Conservation (phyloP, 352 stramenopile species). For the Pythium aquatile region DNA sequence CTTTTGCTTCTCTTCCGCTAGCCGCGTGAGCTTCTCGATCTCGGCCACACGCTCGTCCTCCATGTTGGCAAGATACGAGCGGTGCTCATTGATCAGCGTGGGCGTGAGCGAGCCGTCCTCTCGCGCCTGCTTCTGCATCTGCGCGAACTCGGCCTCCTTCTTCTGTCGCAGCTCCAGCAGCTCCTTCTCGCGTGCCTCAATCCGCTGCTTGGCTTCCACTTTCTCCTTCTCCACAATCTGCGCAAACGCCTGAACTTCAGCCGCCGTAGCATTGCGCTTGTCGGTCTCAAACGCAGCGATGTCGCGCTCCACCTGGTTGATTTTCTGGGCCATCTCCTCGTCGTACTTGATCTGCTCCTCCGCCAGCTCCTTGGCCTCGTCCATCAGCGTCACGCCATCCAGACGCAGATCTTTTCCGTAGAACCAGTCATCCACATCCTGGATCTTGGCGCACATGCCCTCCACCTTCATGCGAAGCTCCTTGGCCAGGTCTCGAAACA, state of each 20-base stretch:
- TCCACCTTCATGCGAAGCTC: slow-evolving; percentile 59
- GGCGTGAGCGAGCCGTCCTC: slow-evolving; percentile 59
- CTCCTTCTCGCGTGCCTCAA: slow-evolving; percentile 76
- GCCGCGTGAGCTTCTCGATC: slow-evolving; percentile 48
- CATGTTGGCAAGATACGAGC: slow-evolving; percentile 75
- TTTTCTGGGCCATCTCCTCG: slow-evolving; percentile 76
- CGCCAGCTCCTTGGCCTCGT: slow-evolving; percentile 52
- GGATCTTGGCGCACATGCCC: slow-evolving; percentile 75
- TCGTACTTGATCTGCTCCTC: slow-evolving; percentile 67
- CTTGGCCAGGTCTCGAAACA: slow-evolving; percentile 40
- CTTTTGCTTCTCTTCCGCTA: slow-evolving; percentile 44
- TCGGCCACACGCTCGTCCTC: slow-evolving; percentile 70
- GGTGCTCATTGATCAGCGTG: slow-evolving; percentile 77
- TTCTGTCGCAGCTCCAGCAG: slow-evolving; percentile 66
- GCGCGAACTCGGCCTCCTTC: slow-evolving; percentile 76
- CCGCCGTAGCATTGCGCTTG: slow-evolving; percentile 59
- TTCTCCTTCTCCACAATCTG: slow-evolving; percentile 59
- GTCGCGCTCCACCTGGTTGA: slow-evolving; percentile 80
- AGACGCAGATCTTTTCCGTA: slow-evolving; percentile 86
- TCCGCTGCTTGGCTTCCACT: slow-evolving; percentile 37
- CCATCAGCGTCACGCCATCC: slow-evolving; percentile 62
- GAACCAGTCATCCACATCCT: slow-evolving; percentile 93
- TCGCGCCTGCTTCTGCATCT: slow-evolving; percentile 59
- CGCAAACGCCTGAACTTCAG: slow-evolving; percentile 60
- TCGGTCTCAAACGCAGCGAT: slow-evolving; percentile 73